A percentile compares a stretch with the other conserved stretches of the same genome.
These are phyloP conservation scores for Sechiopsis laciniata DNA, from an alignment of 306 rosid species.

Conservation along the genomic window DNA sequence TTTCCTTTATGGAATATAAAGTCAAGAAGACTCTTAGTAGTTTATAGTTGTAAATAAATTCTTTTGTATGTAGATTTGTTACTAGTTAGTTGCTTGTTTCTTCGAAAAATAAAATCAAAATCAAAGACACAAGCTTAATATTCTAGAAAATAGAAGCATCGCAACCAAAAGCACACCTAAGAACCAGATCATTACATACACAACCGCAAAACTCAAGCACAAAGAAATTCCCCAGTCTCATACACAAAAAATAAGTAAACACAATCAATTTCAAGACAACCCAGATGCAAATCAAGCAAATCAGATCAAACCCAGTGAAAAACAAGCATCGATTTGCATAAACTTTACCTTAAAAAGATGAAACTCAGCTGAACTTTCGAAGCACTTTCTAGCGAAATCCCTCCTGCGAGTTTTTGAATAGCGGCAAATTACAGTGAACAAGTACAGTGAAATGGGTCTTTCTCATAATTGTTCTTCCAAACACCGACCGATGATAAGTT, in stretches of 20 bases:
- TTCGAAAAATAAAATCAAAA: not conserved
- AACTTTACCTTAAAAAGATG: conserved; percentile 24
- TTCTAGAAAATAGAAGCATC: not conserved
- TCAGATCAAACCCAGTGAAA: conserved; percentile 27
- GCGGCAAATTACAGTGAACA: not conserved
- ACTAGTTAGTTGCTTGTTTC: conserved; percentile 1
- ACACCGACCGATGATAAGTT: not conserved
- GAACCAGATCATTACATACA: not conserved
- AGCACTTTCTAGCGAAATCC: conserved; percentile 12
- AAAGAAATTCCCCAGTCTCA: not conserved
- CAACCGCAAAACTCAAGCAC: conserved; percentile 11
- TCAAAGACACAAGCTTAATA: not conserved
- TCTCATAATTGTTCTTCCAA: conserved; percentile 19
- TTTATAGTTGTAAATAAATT: not conserved
- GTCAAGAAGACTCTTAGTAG: not conserved
- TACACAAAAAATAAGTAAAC: not conserved
- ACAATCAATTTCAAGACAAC: conserved; percentile 27
- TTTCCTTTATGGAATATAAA: not conserved
- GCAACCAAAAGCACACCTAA: not conserved
- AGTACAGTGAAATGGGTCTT: conserved; percentile 22
- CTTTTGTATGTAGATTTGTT: conserved; percentile 3
- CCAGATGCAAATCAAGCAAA: conserved; percentile 27
- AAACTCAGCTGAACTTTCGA: conserved; percentile 26
- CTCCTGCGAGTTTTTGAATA: conserved; percentile 8
- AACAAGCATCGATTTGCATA: conserved; percentile 29